A percentile compares a stretch with the other conserved stretches of the same genome.
These are phyloP conservation scores for Circinella minor DNA, from an alignment of 371 early-diverging fungal genomes.

Conservation along the genomic window DNA sequence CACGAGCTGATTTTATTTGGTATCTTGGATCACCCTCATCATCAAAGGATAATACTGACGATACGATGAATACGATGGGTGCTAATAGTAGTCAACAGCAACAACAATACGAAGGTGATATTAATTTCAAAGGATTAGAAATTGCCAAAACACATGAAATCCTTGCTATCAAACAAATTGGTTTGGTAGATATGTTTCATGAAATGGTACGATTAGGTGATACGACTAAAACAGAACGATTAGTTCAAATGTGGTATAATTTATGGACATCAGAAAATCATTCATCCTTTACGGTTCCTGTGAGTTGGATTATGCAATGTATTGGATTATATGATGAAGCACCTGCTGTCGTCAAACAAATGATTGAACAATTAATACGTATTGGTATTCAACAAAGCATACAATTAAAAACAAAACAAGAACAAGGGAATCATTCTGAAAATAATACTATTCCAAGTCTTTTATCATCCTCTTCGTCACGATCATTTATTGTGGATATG, in stretches of 20 bases:
- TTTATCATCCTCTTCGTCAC: conserved; percentile 4
- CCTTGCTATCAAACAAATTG: conserved; percentile 29
- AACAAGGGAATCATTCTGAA: background rate
- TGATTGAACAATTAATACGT: conserved; percentile 31
- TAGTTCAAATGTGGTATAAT: conserved; percentile 33
- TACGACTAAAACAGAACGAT: conserved; percentile 21
- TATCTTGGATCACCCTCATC: conserved; percentile 33
- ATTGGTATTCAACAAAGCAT: conserved; percentile 23
- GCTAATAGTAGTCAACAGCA: background rate
- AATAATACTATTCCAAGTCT: background rate
- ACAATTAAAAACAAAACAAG: background rate
- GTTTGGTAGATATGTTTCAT: conserved; percentile 36
- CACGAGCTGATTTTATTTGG: conserved; percentile 38
- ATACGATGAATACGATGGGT: background rate
- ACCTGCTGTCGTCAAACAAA: conserved; percentile 38
- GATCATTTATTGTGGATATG: conserved; percentile 21
- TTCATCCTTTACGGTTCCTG: conserved; percentile 30
- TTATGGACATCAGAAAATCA: conserved; percentile 24
- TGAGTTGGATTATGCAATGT: conserved; percentile 40
- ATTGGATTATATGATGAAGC: conserved; percentile 48
- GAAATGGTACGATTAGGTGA: conserved; percentile 37
- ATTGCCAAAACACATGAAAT: conserved; percentile 31
- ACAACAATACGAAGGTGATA: background rate
- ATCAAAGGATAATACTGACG: background rate
- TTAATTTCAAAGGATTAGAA: conserved; percentile 20